A percentile compares a stretch with the other conserved stretches of the same genome.
phyloP scores from a whole-genome alignment of 768 basidiomycete genomes.

The Termitomyces sp. region DNA sequence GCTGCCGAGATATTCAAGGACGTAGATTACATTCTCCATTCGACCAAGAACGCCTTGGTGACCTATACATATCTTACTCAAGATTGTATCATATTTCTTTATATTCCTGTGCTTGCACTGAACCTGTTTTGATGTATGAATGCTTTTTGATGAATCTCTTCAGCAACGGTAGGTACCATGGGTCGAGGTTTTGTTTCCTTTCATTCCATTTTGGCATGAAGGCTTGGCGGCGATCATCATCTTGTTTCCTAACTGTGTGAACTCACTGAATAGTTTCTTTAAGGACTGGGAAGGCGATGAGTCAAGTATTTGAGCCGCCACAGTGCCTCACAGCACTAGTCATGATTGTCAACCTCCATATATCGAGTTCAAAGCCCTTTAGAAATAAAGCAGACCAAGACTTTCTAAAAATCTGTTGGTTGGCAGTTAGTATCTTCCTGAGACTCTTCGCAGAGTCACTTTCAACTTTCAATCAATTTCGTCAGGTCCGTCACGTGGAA shows the following conservation, averaged over 20 bases:
- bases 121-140: neutral
- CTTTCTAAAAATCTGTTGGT: no score
- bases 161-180: no score
- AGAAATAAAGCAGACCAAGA: neutral
- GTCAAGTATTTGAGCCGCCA: neutral
- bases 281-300: neutral
- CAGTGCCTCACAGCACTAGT: no score
- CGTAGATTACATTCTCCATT: neutral
- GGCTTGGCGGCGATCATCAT: neutral
- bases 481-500: neutral
- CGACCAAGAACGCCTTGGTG: neutral
- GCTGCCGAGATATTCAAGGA: slow-evolving; percentile 10
- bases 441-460: no score
- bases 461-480: no score
- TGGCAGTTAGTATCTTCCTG: no score
- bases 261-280: neutral
- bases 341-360: neutral
- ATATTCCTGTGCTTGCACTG: neutral
- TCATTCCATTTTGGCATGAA: neutral
- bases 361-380: neutral
- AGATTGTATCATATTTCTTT: neutral
- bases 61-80: neutral
- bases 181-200: neutral
- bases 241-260: neutral
- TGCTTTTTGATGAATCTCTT: neutral